Evolutionary conservation across 192 early-diverging fungal genomes (phyloP).

Genomic region (Backusella psychrophila): DNA sequence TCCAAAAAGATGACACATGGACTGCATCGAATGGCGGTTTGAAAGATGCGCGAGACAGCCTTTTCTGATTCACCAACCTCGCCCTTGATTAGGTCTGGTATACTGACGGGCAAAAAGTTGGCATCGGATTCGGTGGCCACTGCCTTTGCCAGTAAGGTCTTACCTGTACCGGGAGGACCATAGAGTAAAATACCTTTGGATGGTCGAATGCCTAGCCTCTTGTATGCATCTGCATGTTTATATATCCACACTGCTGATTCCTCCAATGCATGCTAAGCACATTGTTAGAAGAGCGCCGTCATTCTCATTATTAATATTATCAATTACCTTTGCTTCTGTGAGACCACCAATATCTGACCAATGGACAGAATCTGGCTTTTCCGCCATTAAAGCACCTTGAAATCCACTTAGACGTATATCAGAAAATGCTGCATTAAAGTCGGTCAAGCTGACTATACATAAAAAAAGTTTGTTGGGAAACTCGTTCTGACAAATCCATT

Average conservation of each 20-base stretch:
- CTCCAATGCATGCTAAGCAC: constrained; percentile 53
- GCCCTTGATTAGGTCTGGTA: constrained; percentile 83
- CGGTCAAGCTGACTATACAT: constrained; percentile 13
- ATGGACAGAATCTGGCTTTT: constrained; percentile 47
- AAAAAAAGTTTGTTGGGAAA: constrained; percentile 20
- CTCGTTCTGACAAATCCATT: neutral
- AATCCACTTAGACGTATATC: constrained; percentile 32
- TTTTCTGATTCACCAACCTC: constrained; percentile 96
- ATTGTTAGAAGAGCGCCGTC: neutral
- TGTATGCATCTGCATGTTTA: constrained; percentile 60
- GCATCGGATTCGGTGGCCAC: constrained; percentile 77
- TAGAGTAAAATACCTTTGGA: constrained; percentile 82
- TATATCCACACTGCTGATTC: constrained; percentile 82
- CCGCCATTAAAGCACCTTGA: constrained; percentile 34
- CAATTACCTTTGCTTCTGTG: constrained; percentile 59
- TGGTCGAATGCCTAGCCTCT: constrained; percentile 65
- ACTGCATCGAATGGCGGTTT: constrained; percentile 59
- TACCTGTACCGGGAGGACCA: constrained; percentile 92
- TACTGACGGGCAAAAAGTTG: constrained; percentile 77
- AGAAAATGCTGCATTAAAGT: constrained; percentile 41
- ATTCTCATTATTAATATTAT: neutral
- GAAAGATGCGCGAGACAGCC: constrained; percentile 74
- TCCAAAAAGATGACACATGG: constrained; percentile 92
- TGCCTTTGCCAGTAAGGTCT: constrained; percentile 86
- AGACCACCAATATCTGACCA: constrained; percentile 88